Evolutionary conservation across 352 stramenopile genomes (phyloP), one percentile per base, ranked within the genome.

Genomic region (Blastocystis sp.): DNA sequence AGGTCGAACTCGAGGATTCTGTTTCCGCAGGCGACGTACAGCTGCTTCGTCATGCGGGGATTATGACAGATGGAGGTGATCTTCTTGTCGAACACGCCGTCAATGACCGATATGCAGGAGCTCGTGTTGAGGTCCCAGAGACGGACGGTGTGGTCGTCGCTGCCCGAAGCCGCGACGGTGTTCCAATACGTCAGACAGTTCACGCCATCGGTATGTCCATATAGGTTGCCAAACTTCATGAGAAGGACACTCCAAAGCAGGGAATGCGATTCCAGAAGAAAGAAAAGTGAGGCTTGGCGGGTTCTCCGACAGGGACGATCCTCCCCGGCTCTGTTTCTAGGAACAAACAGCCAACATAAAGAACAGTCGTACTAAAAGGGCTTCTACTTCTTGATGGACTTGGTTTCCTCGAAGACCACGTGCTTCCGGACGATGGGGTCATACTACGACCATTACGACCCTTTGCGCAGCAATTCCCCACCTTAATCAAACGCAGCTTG

Each of bases 331-430:
- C 28, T 34, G 28, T 34, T 34, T 34, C 28, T 34, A 34, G 28
- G 28, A 56, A 56, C 48, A 56, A 56, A 56, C 14, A 56, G 5
- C 40, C 40, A 3, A 48, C 7, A 74, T 48, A 48, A 74, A 41
- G 21, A 74, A 43, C 21, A 74, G 40, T 48, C 7, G 9, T 9
- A 48, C 48, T 56, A 74, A 19, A n/a, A 48, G 19, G 45, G n/a
- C 43, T 10, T 48, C 43, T 52, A 88, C 78, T 77, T 88, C 48
- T 88, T 88, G 48, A 88, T 79, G 9, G 78, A 88, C 53, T 88
- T 88, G n/a, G 78, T 88, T 60, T 88, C 78, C 43, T 88, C 78
- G 45, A 88, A 88, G 3, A 88, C 78, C n/a, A 88, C 78, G 66
- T 88, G 78, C 34, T 71, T 88, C 9, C 78, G 60, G 28, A 88